A percentile compares a stretch with the other conserved stretches of the same genome.
Evolutionary conservation across 352 stramenopile genomes (phyloP).

Genomic region (Pythium aquatile): DNA sequence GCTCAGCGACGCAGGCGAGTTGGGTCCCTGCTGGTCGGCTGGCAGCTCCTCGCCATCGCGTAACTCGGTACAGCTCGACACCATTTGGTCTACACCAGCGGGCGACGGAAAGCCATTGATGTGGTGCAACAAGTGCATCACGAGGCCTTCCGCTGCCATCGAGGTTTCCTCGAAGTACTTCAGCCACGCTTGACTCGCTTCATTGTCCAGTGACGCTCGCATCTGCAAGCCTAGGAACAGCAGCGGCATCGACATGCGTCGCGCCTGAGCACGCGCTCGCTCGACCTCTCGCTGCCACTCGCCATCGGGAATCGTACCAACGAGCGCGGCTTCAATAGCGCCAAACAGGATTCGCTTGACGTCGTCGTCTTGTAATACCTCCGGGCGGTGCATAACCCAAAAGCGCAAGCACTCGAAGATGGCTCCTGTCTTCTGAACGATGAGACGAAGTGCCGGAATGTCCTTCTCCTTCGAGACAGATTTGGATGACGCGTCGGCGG

Average conservation of each 20-base stretch:
- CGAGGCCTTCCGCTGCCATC: conserved; percentile 70
- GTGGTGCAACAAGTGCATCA: conserved; percentile 86
- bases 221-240: conserved; percentile 86
- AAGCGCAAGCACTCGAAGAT: conserved; percentile 87
- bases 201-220: conserved; percentile 73
- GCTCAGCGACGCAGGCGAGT: conserved; percentile 48
- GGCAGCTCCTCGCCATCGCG: conserved; percentile 35
- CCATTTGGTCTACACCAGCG: conserved; percentile 80
- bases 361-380: conserved; percentile 72
- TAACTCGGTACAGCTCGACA: conserved; percentile 78
- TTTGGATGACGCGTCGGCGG: neutral
- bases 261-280: conserved; percentile 52
- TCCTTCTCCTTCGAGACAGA: conserved; percentile 44
- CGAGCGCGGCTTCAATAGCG: conserved; percentile 81
- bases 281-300: conserved; percentile 84
- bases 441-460: conserved; percentile 66
- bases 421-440: conserved; percentile 79
- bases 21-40: conserved; percentile 12
- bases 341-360: conserved; percentile 86
- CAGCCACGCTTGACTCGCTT: conserved; percentile 64
- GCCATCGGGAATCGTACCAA: conserved; percentile 72
- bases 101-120: conserved; percentile 84
- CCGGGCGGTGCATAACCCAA: conserved; percentile 78
- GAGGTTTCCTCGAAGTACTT: conserved; percentile 87
- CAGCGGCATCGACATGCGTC: conserved; percentile 78